Evolutionary conservation across 2,329 filamentous ascomycete species (phyloP), one percentile per base, ranked within the genome.

Genomic region (Hypoxylon sp.): DNA sequence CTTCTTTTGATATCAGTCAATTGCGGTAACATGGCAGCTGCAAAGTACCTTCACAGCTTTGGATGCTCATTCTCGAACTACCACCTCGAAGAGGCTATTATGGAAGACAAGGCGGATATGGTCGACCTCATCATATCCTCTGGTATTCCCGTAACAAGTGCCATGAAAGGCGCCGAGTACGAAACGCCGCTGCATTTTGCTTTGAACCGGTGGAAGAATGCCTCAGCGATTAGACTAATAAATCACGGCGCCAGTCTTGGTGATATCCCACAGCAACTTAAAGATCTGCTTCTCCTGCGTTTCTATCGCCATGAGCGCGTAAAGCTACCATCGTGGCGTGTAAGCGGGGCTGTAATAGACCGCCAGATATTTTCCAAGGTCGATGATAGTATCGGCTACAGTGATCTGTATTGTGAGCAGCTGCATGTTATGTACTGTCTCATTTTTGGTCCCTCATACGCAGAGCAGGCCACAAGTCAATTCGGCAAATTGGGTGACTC

Each of bases 171-270:
- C 13, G 21, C 27, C 46, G 21, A 50, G 29, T 27, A 50, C 27
- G 27, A 27, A 50, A 31, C 46, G 29, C 46, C 46, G 6, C 15
- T 50, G 46, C 46, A 50, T 31, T 50, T 50, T 6, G 46, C 46
- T 6, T 17, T 50, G 39, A 21, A 11, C 39, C 19, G 39, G 39
- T 44, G 39, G 39, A 44, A 21, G 6, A 21, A 44, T 10, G 39
- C 39, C 6, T 44, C 39, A 7, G 39, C 39, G 10, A 21, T 21
- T 17, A 19, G 39, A 4, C 17, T 44, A 3, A 44, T 44, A 44
- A 17, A 44, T 8, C 39, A 21, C 8, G 39, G 39, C 11, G 39
- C 39, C 39, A 21, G 11, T 44, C 39, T 44, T 17, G 39, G 21
- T 21, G 39, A 44, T 21, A 21, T 44, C 17, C 39, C 39, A 11